A percentile compares a stretch with the other conserved stretches of the same genome.
phyloP scores from a whole-genome alignment of 2,329 filamentous ascomycete genomes.

The Monilinia polystroma region DNA sequence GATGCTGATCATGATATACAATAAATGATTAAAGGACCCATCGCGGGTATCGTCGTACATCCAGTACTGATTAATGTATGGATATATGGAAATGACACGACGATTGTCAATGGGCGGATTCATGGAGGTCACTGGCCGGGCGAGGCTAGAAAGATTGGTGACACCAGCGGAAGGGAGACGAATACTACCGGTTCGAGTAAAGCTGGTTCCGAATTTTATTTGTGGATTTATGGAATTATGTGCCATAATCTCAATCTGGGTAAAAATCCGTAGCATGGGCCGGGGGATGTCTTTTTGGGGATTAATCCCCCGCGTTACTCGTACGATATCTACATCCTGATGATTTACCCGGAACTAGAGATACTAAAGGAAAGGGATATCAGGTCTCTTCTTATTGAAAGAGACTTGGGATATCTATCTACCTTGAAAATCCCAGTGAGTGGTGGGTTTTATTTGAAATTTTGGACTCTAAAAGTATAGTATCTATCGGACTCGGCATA shows the following conservation, averaged over 20 bases:
- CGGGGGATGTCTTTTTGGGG: neutral
- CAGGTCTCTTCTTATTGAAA: neutral
- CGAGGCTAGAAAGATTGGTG: neutral
- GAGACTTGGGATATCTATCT: neutral
- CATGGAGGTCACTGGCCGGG: neutral
- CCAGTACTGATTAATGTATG: too few relatives aligned
- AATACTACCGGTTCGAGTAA: slow-evolving; percentile 16
- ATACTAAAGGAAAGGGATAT: neutral
- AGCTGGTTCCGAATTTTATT: slow-evolving; percentile 14
- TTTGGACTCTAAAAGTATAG: too few relatives aligned
- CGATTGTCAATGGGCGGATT: neutral
- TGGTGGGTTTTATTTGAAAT: too few relatives aligned
- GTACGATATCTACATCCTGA: neutral
- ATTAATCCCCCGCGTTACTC: neutral
- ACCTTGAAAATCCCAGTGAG: neutral
- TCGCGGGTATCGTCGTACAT: neutral
- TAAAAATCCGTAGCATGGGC: neutral
- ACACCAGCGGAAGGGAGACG: slow-evolving; percentile 19
- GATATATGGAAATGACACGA: neutral
- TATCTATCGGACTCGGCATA: too few relatives aligned
- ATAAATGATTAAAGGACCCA: slow-evolving; percentile 2
- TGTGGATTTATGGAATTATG: slow-evolving; percentile 10
- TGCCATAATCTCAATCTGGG: neutral
- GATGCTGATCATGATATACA: slow-evolving; percentile 6
- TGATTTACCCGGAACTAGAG: slow-evolving; percentile 4